phyloP scores from a whole-genome alignment of 1,284 basidiomycete species.

The Boletus sp. region DNA sequence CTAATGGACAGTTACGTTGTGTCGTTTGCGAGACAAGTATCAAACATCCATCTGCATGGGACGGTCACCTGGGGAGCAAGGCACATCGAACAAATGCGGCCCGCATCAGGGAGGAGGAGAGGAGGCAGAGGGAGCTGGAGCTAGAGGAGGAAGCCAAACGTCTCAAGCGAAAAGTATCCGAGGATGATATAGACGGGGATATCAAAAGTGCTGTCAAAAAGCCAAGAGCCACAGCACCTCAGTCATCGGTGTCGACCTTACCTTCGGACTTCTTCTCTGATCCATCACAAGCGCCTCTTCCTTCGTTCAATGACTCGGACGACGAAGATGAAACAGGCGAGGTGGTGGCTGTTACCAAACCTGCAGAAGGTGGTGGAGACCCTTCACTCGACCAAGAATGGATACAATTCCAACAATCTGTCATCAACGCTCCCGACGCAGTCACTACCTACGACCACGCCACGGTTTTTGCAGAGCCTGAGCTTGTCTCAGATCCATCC shows the following conservation, averaged over 20 bases:
- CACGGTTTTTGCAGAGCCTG: constrained; percentile 68
- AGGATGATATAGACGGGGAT: constrained; percentile 20
- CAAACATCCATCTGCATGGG: constrained; percentile 79
- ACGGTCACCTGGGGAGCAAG: constrained; percentile 81
- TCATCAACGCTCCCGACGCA: constrained; percentile 44
- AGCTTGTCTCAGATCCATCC: constrained; percentile 45
- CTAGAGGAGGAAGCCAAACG: constrained; percentile 33
- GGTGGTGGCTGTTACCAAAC: not conserved
- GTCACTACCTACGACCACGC: constrained; percentile 62
- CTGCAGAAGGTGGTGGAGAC: constrained; percentile 16
- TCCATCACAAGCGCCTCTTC: constrained; percentile 50
- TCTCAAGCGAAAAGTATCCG: constrained; percentile 42
- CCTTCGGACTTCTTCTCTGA: constrained; percentile 81
- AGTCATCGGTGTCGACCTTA: constrained; percentile 35
- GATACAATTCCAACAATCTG: constrained; percentile 63
- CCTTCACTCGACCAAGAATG: constrained; percentile 60
- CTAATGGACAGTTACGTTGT: constrained; percentile 67
- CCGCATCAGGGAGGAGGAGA: constrained; percentile 55
- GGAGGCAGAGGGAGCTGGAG: constrained; percentile 37
- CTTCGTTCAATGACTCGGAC: constrained; percentile 41
- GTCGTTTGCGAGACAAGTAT: constrained; percentile 59
- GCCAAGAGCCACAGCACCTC: constrained; percentile 25
- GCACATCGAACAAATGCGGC: constrained; percentile 63
- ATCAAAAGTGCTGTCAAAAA: constrained; percentile 31
- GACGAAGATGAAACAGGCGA: constrained; percentile 41